Evolutionary conservation across 2,329 filamentous ascomycete species (phyloP).

Genomic region (Cladophialophora psammophila): DNA sequence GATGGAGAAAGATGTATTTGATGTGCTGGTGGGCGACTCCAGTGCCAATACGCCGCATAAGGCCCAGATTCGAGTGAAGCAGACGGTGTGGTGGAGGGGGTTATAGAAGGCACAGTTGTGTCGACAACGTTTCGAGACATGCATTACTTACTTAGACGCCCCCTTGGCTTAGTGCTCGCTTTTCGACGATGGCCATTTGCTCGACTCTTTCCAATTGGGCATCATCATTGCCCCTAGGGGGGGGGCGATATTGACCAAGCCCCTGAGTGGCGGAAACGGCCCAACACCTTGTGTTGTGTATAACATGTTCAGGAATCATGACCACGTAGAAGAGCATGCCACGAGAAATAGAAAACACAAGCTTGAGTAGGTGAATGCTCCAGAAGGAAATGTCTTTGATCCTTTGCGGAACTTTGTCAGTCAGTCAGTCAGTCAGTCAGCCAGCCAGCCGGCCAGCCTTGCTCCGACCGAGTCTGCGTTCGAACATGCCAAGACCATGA

Average conservation of each 20-base stretch:
- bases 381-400: too few species aligned
- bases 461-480: too few species aligned
- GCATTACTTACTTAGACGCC: neutral
- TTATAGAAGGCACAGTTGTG: conserved; percentile 49
- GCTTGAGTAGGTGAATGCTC: too few species aligned
- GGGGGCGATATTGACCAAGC: neutral
- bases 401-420: too few species aligned
- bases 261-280: neutral
- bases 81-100: conserved; percentile 73
- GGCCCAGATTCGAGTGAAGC: conserved; percentile 63
- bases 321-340: conserved; percentile 53
- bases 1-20: conserved; percentile 70
- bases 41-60: conserved; percentile 53
- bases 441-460: too few species aligned
- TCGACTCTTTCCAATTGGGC: neutral
- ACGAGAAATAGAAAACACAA: too few species aligned
- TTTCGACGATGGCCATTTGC: neutral
- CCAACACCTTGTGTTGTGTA: neutral
- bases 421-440: too few species aligned
- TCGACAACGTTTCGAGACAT: neutral
- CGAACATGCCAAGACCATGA: too few species aligned
- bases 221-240: neutral
- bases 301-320: conserved; percentile 2
- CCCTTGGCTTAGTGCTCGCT: neutral
- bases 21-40: conserved; percentile 66